Evolutionary conservation across 2,329 filamentous ascomycete genomes (phyloP).

Genomic region (Aureobasidium sp.): DNA sequence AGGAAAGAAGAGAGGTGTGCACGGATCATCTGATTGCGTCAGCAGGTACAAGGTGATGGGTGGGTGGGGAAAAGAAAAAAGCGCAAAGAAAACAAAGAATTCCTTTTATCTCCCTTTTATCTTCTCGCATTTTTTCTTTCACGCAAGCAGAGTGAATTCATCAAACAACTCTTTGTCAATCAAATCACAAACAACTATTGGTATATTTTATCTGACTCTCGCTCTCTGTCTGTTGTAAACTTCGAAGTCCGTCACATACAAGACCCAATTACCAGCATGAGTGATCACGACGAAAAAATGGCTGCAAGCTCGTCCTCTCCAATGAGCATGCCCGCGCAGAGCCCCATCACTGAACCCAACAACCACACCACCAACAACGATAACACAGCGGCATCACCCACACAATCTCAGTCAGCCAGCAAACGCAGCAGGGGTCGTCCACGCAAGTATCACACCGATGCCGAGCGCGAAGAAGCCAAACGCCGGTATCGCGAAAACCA

Average conservation of each 20-base stretch:
- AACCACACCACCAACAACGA: neutral
- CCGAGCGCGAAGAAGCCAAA: conserved; percentile 12
- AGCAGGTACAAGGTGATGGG: neutral
- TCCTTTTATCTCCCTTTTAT: neutral
- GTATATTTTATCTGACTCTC: neutral
- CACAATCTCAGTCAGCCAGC: neutral
- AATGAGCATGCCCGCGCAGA: neutral
- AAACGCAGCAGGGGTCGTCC: conserved; percentile 11
- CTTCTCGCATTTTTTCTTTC: neutral
- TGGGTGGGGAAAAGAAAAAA: neutral
- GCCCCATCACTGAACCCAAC: neutral
- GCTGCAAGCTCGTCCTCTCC: neutral
- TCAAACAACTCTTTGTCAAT: neutral
- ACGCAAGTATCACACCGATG: conserved; percentile 10
- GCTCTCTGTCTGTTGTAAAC: neutral
- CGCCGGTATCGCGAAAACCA: conserved; percentile 13
- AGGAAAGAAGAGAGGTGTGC: neutral
- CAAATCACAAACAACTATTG: neutral
- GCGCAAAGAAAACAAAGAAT: conserved; percentile 15
- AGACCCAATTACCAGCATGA: neutral
- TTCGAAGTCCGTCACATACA: no score
- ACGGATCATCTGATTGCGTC: neutral
- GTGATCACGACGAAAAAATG: neutral
- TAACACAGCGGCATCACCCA: neutral
- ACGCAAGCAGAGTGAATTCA: neutral